Evolutionary conservation across 116 monocot species (phyloP).

Genomic region (Phalaenopsis hybrid): DNA sequence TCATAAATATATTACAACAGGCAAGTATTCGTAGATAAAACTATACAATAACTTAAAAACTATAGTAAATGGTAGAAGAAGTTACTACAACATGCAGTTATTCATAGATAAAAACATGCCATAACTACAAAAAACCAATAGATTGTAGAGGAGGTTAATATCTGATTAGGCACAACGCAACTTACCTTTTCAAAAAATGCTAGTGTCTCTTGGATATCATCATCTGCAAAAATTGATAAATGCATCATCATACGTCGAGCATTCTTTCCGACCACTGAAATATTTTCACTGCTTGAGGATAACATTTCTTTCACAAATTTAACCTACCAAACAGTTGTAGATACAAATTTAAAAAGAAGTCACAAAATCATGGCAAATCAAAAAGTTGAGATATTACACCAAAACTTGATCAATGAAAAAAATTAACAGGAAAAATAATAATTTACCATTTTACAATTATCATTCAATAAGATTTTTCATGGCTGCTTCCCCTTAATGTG

Average conservation of each 20-base stretch:
- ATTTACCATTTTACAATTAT: neutral
- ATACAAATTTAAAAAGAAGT: neutral
- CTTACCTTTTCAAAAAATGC: constrained; percentile 91
- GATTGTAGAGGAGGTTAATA: neutral
- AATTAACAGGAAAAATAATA: neutral
- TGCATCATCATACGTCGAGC: constrained; percentile 96
- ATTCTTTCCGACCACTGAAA: constrained; percentile 49
- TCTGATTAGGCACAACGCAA: constrained; percentile 3
- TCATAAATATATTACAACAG: neutral
- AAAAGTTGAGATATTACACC: neutral
- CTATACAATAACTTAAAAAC: neutral
- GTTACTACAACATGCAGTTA: neutral
- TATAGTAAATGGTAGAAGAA: neutral
- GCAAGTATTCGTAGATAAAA: neutral
- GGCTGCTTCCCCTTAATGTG: neutral
- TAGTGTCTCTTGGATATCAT: constrained; percentile 69
- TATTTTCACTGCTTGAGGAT: constrained; percentile 33
- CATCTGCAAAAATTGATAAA: constrained; percentile 66
- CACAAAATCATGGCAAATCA: neutral
- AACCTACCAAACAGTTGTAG: constrained; percentile 44
- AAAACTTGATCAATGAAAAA: neutral
- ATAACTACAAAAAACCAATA: neutral
- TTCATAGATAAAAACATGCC: neutral
- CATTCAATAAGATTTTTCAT: neutral
- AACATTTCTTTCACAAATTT: constrained; percentile 60